A percentile compares a stretch with the other conserved stretches of the same genome.
phyloP scores from a whole-genome alignment of 441 rosid genomes.

The Dalechampia spathulata region DNA sequence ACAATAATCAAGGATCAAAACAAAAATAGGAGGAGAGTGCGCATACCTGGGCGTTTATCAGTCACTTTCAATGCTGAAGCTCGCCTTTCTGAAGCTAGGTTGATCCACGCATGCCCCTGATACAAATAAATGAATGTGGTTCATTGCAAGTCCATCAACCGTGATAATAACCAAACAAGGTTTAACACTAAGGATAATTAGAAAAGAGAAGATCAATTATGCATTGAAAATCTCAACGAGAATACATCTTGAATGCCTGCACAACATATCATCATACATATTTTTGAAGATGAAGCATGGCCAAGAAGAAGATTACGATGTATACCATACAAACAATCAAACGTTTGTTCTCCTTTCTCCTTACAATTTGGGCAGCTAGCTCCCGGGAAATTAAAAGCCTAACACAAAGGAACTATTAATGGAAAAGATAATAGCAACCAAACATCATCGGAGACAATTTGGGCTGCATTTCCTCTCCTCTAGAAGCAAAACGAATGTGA shows the following conservation, averaged over 20 bases:
- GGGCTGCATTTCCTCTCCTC: not conserved
- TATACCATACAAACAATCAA: no score
- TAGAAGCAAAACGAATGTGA: not conserved
- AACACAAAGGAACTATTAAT: no score
- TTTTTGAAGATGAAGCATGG: no score
- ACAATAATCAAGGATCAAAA: not conserved
- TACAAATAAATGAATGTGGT: slow-evolving; percentile 6
- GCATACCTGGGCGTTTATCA: slow-evolving; percentile 58
- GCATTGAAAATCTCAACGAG: no score
- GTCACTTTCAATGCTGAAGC: slow-evolving; percentile 63
- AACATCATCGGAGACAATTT: no score
- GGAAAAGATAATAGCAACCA: no score
- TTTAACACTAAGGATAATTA: not conserved
- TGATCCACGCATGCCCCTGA: slow-evolving; percentile 72
- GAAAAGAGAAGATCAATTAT: not conserved
- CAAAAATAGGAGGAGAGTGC: not conserved
- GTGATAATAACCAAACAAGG: not conserved
- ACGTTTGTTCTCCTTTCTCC: no score
- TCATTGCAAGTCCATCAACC: not conserved
- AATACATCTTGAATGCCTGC: no score
- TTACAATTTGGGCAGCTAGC: no score
- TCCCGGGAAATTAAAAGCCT: no score
- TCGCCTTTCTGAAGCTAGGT: slow-evolving; percentile 53
- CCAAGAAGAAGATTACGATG: no score
- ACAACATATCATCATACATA: no score